Conservation (phyloP, 192 early-diverging fungal genomes). For the Coemansia sp. region DNA sequence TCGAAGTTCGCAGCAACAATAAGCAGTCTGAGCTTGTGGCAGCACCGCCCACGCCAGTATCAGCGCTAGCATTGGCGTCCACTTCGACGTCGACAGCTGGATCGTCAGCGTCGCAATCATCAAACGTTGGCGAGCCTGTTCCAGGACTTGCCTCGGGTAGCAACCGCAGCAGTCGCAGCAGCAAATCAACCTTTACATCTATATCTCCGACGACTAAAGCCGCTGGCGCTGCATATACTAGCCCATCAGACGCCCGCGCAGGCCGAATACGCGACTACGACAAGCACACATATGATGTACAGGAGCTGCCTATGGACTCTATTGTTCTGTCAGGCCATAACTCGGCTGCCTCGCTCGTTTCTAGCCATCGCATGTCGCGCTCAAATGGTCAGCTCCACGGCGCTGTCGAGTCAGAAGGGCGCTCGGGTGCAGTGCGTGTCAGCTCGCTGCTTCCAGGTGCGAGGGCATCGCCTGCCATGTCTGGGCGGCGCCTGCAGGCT, state of each 20-base stretch:
- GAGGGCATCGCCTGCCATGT: constrained; percentile 17
- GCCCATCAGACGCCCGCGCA: constrained; percentile 10
- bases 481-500: constrained; percentile 14
- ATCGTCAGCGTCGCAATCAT: constrained; percentile 37
- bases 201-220: background rate
- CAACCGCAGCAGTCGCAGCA: constrained; percentile 24
- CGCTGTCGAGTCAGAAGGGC: constrained; percentile 28
- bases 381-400: constrained; percentile 14
- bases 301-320: constrained; percentile 41
- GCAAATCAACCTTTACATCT: constrained; percentile 29
- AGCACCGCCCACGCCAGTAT: constrained; percentile 47
- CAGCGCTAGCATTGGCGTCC: constrained; percentile 31
- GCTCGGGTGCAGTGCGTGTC: constrained; percentile 42
- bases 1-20: constrained; percentile 13
- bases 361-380: constrained; percentile 21
- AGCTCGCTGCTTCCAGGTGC: constrained; percentile 45
- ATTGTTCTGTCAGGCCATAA: constrained; percentile 11
- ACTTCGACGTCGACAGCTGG: constrained; percentile 35
- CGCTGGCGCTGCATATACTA: background rate
- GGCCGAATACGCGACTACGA: constrained; percentile 27
- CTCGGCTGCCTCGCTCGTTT: constrained; percentile 10
- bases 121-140: constrained; percentile 11
- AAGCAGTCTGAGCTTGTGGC: constrained; percentile 19
- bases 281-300: constrained; percentile 27
- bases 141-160: constrained; percentile 18